Base-by-base conservation (phyloP, 1,284 basidiomycete genomes). In the Pseudozyma sp. region DNA sequence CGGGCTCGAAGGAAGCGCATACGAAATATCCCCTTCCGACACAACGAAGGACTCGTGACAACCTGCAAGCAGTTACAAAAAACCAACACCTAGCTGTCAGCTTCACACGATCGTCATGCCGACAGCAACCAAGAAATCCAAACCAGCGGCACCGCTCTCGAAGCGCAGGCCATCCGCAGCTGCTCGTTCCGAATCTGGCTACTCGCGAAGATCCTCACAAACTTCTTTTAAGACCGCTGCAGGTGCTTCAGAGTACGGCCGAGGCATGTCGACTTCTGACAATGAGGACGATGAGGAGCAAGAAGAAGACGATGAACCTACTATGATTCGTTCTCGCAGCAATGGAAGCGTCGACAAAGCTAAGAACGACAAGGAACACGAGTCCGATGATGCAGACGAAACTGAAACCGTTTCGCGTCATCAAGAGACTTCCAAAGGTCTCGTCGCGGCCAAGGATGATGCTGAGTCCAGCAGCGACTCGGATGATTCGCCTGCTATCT, bases 211-310 rank as follows among this genome's bases (percentile, higher is more conserved):
- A 16, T 75, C 67, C 18, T 75, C 72, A 16, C 19, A 48, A 18
- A 60, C 63, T 39, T 75, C 72, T 5, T 70, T 70, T 57, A 70
- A 54, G 45, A 75, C 72, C 12, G 71, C 71, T 13, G 58, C 62
- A 3, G 68, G 64, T 31, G 55, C 47, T 34, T 64, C 66, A 8
- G 64, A 70, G 3, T 43, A 50, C 42, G 44, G 47, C n/a, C 34
- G 52, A 1, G 35, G 12, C 4, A 53, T 54, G 5, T 59, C 55
- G 13, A 21, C 50, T n/a, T 63, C 55, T 9, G 43, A 68, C 9
- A 54, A 52, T 2, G 47, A 60, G 14, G 58, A 74, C 12, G 39
- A 65, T 6, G 54, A 66, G 9, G 16, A 51, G n/a, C n/a, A n/a
- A 4, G 47, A 63, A 18, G 45, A 61, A 18, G 53, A 61, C 35